A percentile compares a stretch with the other conserved stretches of the same genome.
Evolutionary conservation across 305 asterid genomes (phyloP).

Genomic region (Solanum hybrid): DNA sequence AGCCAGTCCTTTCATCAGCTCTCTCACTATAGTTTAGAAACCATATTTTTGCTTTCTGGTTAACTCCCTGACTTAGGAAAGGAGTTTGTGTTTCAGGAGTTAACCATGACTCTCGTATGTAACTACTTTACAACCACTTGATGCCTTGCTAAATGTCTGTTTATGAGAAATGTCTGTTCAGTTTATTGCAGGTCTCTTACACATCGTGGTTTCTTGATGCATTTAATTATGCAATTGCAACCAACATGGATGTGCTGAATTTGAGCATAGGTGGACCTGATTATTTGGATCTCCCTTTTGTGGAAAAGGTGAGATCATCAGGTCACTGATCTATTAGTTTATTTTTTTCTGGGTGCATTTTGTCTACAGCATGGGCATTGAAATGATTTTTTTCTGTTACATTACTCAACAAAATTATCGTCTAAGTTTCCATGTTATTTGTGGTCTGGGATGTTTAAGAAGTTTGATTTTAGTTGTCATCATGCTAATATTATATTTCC

Average conservation of each 20-base stretch:
- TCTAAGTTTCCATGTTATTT: neutral
- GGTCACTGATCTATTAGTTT: neutral
- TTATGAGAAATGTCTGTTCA: conserved; percentile 76
- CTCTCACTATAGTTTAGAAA: neutral
- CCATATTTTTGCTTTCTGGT: neutral
- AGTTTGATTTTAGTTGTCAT: neutral
- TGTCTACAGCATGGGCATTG: neutral
- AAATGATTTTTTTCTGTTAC: neutral
- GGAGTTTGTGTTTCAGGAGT: neutral
- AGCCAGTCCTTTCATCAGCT: neutral
- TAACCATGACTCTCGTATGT: neutral
- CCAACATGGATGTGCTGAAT: conserved; percentile 93
- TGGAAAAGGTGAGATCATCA: conserved; percentile 66
- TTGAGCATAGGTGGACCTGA: conserved; percentile 99
- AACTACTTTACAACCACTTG: neutral
- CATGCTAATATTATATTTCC: neutral
- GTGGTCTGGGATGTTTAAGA: neutral
- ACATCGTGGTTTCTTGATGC: conserved; percentile 99
- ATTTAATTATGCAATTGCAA: conserved; percentile 94
- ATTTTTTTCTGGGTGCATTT: neutral
- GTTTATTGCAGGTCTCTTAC: conserved; percentile 96
- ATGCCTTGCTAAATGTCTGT: conserved; percentile 11
- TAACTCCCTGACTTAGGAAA: neutral
- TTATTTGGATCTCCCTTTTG: conserved; percentile 90
- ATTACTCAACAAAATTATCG: neutral